Base-by-base conservation (phyloP, 75 land plant species). In the Sequoia sempervirens region DNA sequence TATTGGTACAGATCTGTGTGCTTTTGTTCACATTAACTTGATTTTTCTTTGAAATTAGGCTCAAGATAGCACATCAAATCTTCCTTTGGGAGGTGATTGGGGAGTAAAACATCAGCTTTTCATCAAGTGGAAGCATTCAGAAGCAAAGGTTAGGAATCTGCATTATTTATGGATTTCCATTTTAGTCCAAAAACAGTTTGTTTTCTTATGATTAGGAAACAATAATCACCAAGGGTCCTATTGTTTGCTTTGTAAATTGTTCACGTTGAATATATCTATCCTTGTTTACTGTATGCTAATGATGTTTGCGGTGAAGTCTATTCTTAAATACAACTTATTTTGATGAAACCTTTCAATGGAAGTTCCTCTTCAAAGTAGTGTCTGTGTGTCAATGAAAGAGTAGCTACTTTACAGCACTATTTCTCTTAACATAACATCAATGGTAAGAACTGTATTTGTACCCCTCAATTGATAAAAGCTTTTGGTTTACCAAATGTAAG, bases 71-170 rank as follows among this genome's bases (percentile, higher is more conserved):
- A 88, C 91, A 5, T 82, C 87, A 84, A 69, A 86, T 43, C 84
- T 93, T 81, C 87, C 86, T 17, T 81, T 93, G 75, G 56, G 85
- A 61, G 87, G 89, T 85, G 93, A 85, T 1, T 96, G 96, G 98
- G 98, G 95, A n/a, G 89, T 91, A 79, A 97, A 97, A 84, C 98
- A 96, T 86, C 58, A 58, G 80, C 85, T 94, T 5, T 96, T 93
- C 84, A 82, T 97, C 54, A 93, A 95, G 68, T 97, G 99, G 99
- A 97, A 97, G 85, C 84, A 86, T 79, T 78, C 84, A 43, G 98
- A 95, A 90, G 98, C 98, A 68, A 94, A 96, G 99, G 99, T 97
- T 87, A 38, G 82, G 20, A 50, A n/a, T 80, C 54, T 81, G 36
- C 58, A 30, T 52, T 32, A 5, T 78, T 7, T 45, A 12, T 45